A percentile compares a stretch with the other conserved stretches of the same genome.
Conservation (phyloP, 2,329 filamentous ascomycete species). For the Penicillium sp. region DNA sequence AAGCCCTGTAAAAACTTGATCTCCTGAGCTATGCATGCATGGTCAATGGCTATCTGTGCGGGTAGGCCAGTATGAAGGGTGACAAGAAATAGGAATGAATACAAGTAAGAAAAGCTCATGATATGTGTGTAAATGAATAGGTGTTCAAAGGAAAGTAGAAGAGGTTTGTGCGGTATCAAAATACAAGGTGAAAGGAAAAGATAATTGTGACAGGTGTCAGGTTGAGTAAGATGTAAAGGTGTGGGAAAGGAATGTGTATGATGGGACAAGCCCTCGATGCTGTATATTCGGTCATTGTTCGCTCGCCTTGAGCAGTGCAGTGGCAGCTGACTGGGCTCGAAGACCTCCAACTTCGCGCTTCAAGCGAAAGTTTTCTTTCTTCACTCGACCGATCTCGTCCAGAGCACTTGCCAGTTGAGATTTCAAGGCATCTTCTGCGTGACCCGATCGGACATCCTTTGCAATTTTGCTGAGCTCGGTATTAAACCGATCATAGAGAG, state of each 20-base stretch:
- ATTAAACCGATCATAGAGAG: conserved; percentile 89
- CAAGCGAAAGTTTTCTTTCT: conserved; percentile 81
- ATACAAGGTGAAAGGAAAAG: conserved; percentile 12
- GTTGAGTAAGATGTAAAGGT: neutral
- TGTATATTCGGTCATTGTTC: conserved; percentile 23
- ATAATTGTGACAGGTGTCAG: neutral
- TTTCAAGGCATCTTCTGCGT: conserved; percentile 77
- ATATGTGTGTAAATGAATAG: conserved; percentile 10
- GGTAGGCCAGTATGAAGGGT: conserved; percentile 15
- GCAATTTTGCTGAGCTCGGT: conserved; percentile 82
- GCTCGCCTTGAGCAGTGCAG: conserved; percentile 33
- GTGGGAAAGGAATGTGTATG: conserved; percentile 1
- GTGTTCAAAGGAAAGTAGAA: conserved; percentile 10
- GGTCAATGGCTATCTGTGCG: conserved; percentile 21
- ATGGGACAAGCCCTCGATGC: neutral
- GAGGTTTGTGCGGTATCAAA: conserved; percentile 18
- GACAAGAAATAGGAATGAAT: conserved; percentile 18
- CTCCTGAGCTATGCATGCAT: conserved; percentile 25
- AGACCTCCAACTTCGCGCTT: conserved; percentile 78
- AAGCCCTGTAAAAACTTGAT: conserved; percentile 19
- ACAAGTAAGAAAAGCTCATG: conserved; percentile 12
- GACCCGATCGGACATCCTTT: conserved; percentile 70
- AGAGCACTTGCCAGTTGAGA: conserved; percentile 67
- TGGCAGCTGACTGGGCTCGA: conserved; percentile 49
- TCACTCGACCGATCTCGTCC: conserved; percentile 73